Evolutionary conservation across 768 basidiomycete species (phyloP).

Genomic region (Tricholoma terreum): DNA sequence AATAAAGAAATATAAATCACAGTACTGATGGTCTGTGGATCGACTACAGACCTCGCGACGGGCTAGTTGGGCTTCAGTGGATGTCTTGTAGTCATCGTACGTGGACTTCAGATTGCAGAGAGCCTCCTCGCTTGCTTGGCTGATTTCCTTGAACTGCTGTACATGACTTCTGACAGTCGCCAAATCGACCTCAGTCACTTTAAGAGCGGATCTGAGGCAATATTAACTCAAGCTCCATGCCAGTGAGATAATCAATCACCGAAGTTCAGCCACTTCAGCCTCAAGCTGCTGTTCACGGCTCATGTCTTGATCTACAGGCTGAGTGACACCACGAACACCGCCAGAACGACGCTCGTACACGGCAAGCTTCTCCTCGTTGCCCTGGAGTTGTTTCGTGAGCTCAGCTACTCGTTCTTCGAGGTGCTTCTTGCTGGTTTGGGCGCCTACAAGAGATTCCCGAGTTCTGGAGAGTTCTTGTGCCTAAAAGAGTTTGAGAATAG

Average conservation of each 20-base stretch:
- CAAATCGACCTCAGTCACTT: conserved; percentile 76
- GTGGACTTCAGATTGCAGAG: conserved; percentile 65
- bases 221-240: neutral
- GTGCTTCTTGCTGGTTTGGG: conserved; percentile 77
- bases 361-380: conserved; percentile 79
- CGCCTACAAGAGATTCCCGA: conserved; percentile 65
- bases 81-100: conserved; percentile 76
- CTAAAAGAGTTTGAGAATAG: conserved; percentile 33
- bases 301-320: conserved; percentile 42
- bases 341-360: conserved; percentile 75
- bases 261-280: conserved; percentile 79
- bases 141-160: conserved; percentile 85
- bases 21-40: neutral
- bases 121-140: conserved; percentile 77
- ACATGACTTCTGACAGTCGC: conserved; percentile 67
- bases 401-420: conserved; percentile 70
- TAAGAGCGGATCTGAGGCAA: conserved; percentile 59
- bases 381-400: conserved; percentile 60
- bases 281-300: conserved; percentile 78
- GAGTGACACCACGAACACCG: conserved; percentile 27
- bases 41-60: conserved; percentile 57
- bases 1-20: neutral
- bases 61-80: conserved; percentile 66
- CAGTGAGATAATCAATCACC: conserved; percentile 41
- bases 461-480: conserved; percentile 60